A percentile compares a stretch with the other conserved stretches of the same genome.
phyloP scores from a whole-genome alignment of 345 rosid genomes.

The Syzygium aqueum region DNA sequence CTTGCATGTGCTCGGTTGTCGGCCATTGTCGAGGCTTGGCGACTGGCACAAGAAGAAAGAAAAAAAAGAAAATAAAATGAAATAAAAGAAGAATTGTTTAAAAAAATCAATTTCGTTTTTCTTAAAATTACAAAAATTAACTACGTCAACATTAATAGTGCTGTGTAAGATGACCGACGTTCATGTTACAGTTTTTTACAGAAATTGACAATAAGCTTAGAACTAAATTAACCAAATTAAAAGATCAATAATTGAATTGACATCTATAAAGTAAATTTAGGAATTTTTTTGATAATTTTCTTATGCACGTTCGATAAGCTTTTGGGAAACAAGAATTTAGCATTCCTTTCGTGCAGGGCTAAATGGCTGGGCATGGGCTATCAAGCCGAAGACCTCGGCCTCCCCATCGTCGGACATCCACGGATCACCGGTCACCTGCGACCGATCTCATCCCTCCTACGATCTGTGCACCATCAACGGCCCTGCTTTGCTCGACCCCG shows the following conservation, averaged over 20 bases:
- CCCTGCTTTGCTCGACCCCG: slow-evolving; percentile 25
- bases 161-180: no score
- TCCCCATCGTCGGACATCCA: not conserved
- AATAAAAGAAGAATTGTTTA: not conserved
- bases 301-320: not conserved
- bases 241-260: no score
- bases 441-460: slow-evolving; percentile 29
- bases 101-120: no score
- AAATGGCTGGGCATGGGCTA: not conserved
- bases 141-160: no score
- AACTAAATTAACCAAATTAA: no score
- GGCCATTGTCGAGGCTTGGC: fast-evolving
- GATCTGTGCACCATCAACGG: slow-evolving; percentile 46
- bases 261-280: no score
- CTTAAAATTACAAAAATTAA: not conserved
- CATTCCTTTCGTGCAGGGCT: not conserved
- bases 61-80: not conserved
- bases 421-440: slow-evolving; percentile 21
- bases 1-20: fast-evolving
- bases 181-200: fast-evolving
- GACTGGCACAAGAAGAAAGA: fast-evolving
- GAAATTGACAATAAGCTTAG: no score
- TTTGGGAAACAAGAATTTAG: not conserved
- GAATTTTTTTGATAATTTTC: no score
- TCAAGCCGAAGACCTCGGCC: not conserved